Conservation (phyloP, 1,139 yeast species). For the Saccharomycopsis phalli region DNA sequence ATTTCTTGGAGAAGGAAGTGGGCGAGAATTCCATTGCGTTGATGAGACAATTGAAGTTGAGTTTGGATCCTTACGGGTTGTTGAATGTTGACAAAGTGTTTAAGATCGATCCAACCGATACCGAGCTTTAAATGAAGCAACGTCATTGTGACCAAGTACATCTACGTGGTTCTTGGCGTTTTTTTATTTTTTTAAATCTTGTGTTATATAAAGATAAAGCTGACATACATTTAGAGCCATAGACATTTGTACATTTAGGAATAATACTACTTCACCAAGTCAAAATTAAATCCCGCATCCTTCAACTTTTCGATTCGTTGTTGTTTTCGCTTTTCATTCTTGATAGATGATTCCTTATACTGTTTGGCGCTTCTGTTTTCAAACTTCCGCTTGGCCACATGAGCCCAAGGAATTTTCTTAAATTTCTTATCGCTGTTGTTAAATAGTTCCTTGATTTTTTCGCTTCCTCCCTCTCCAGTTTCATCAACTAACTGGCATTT, state of each 20-base stretch:
- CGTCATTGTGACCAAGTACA: too few species aligned
- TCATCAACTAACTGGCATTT: slow-evolving; percentile 53
- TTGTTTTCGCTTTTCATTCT: slow-evolving; percentile 36
- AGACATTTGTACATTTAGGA: background rate
- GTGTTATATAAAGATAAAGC: too few species aligned
- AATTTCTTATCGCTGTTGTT: slow-evolving; percentile 45
- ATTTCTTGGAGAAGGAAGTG: slow-evolving; percentile 39
- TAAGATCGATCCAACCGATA: slow-evolving; percentile 39
- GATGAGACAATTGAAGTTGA: slow-evolving; percentile 47
- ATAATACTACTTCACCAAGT: slow-evolving; percentile 12
- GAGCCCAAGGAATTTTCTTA: slow-evolving; percentile 56
- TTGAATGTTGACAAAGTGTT: slow-evolving; percentile 55
- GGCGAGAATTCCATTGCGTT: slow-evolving; percentile 43
- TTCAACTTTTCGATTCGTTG: slow-evolving; percentile 28
- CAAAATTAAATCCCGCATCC: slow-evolving; percentile 27
- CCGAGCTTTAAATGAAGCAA: too few species aligned
- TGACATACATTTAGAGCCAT: background rate
- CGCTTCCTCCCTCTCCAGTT: slow-evolving; percentile 8
- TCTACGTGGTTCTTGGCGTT: too few species aligned
- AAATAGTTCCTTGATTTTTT: slow-evolving; percentile 34
- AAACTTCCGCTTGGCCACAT: slow-evolving; percentile 43
- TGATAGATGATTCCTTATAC: slow-evolving; percentile 49
- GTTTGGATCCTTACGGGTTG: slow-evolving; percentile 48
- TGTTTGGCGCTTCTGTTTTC: slow-evolving; percentile 50
- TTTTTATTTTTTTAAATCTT: too few species aligned